Evolutionary conservation across 768 basidiomycete genomes (phyloP).

Genomic region (Lactifluus volemus): DNA sequence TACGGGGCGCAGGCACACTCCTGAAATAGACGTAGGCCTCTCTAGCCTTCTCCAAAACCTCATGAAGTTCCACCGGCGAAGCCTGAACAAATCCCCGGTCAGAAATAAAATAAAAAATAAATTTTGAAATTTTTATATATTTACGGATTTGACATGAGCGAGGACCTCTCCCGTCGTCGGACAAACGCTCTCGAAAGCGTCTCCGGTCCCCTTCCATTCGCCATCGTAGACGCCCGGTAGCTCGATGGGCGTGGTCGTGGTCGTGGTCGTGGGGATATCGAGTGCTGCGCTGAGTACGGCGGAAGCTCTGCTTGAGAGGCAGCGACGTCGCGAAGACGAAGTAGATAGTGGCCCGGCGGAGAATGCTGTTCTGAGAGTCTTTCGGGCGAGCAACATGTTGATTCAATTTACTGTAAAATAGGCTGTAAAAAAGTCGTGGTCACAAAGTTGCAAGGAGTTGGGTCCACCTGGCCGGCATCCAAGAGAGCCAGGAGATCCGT

Average conservation of each 20-base stretch:
- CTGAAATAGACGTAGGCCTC: conserved; percentile 69
- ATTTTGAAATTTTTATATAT: conserved; percentile 25
- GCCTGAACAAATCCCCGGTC: conserved; percentile 33
- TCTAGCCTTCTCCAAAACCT: conserved; percentile 56
- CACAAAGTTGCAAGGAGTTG: no score
- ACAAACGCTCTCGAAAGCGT: conserved; percentile 60
- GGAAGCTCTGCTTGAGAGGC: conserved; percentile 63
- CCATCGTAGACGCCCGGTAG: conserved; percentile 71
- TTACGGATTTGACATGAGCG: conserved; percentile 62
- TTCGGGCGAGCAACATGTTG: conserved; percentile 10
- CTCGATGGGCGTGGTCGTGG: not conserved
- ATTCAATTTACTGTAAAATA: no score
- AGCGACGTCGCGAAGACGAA: conserved; percentile 30
- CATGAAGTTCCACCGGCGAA: conserved; percentile 62
- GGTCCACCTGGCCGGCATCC: no score
- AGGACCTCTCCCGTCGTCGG: conserved; percentile 84
- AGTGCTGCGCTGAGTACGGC: conserved; percentile 53
- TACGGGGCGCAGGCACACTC: conserved; percentile 72
- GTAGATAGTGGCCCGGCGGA: conserved; percentile 12
- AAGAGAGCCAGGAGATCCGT: conserved; percentile 2
- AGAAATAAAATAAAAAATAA: not conserved
- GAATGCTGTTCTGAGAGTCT: conserved; percentile 3
- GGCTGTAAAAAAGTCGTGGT: not conserved
- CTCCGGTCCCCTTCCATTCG: conserved; percentile 70
- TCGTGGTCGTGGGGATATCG: conserved; percentile 45